These are phyloP conservation scores for Rubia peregrina DNA, from an alignment of 305 asterid species.

Conservation along the genomic window DNA sequence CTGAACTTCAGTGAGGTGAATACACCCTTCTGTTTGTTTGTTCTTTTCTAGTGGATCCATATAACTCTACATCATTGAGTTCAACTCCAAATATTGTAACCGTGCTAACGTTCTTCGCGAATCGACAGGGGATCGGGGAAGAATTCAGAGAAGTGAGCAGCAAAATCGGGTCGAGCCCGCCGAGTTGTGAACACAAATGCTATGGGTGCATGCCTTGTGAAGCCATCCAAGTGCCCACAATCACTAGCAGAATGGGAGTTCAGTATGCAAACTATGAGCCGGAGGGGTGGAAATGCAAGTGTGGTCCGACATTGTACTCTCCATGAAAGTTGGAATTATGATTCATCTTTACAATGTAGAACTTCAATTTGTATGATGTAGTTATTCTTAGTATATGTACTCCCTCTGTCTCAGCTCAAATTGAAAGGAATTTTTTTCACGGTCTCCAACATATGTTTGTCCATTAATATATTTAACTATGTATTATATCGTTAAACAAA, in stretches of 20 bases:
- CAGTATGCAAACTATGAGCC: conserved; percentile 84
- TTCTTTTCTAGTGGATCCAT: too few relatives aligned
- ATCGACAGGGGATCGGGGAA: not conserved
- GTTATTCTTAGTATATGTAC: too few relatives aligned
- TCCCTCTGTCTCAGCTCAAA: too few relatives aligned
- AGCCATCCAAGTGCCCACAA: conserved; percentile 82
- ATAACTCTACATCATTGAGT: too few relatives aligned
- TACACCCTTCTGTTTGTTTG: not conserved
- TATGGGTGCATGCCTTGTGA: conserved; percentile 84
- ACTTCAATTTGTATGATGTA: too few relatives aligned
- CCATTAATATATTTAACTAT: too few relatives aligned
- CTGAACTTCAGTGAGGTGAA: conserved; percentile 3
- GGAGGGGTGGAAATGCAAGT: conserved; percentile 95
- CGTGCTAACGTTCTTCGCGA: not conserved
- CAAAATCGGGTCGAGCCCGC: conserved; percentile 69
- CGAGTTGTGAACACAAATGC: conserved; percentile 75
- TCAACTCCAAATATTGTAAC: too few relatives aligned
- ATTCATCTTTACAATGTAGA: not conserved
- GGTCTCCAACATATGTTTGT: too few relatives aligned
- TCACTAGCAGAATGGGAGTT: conserved; percentile 32
- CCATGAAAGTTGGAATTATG: conserved; percentile 27
- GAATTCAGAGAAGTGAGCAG: conserved; percentile 21
- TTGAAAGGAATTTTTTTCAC: too few relatives aligned
- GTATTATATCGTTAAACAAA: too few relatives aligned
- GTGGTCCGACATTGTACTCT: conserved; percentile 60